Evolutionary conservation across 2,329 filamentous ascomycete genomes (phyloP).

Genomic region (Penicillium sp.): DNA sequence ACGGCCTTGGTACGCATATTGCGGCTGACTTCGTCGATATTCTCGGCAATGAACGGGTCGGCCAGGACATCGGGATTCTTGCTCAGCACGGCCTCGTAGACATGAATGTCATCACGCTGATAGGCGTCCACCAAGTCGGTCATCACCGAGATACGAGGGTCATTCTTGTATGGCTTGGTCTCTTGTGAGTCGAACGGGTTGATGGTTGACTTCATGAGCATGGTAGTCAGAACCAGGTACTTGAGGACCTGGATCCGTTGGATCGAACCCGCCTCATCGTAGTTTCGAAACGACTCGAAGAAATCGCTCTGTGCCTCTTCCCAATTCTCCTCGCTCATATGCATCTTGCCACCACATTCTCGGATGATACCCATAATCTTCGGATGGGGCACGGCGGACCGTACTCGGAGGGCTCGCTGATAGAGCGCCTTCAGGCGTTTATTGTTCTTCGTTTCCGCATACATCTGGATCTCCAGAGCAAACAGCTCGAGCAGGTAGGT

Average conservation of each 20-base stretch:
- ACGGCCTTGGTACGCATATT: constrained; percentile 98
- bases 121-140: constrained; percentile 96
- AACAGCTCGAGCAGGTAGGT: constrained; percentile 96
- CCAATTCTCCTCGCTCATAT: constrained; percentile 99
- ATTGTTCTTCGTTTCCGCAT: constrained; percentile 94
- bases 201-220: constrained; percentile 98
- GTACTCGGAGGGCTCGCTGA: constrained; percentile 84
- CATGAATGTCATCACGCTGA: constrained; percentile 89
- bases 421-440: constrained; percentile 94
- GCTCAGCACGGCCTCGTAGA: constrained; percentile 84
- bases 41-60: constrained; percentile 96
- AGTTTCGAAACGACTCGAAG: constrained; percentile 98
- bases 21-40: constrained; percentile 97
- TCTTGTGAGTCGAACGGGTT: constrained; percentile 99
- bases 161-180: constrained; percentile 96
- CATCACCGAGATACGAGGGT: constrained; percentile 94
- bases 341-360: constrained; percentile 99
- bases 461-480: constrained; percentile 97
- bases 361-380: constrained; percentile 99
- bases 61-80: constrained; percentile 85
- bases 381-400: constrained; percentile 95
- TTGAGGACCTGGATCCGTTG: constrained; percentile 97
- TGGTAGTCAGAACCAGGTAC: constrained; percentile 92
- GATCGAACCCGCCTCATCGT: constrained; percentile 94
- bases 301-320: constrained; percentile 96